Percentiles rank a stretch among this genome's conserved stretches.
Conservation (phyloP, 2,329 filamentous ascomycete genomes). For the Calonectria honghensis region DNA sequence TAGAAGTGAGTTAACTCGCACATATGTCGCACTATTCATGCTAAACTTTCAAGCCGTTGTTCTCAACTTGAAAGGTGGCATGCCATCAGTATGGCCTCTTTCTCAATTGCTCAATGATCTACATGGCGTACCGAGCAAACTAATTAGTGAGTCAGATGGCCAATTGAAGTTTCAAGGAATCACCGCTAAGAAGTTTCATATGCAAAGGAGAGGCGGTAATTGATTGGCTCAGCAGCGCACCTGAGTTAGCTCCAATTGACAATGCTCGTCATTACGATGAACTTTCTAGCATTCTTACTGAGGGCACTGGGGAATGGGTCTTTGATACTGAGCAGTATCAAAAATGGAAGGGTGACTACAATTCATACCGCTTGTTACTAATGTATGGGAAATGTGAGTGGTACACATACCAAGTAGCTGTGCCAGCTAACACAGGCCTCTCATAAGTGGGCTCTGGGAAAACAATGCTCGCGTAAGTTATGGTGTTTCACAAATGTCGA, state of each 20-base stretch:
- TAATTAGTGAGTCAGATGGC: neutral
- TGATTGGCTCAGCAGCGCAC: neutral
- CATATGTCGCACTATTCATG: too few relatives aligned
- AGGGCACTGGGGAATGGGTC: neutral
- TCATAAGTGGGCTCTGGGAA: neutral
- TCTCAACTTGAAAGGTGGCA: neutral
- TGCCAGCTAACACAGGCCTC: neutral
- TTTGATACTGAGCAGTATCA: neutral
- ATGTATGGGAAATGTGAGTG: neutral
- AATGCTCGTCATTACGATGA: neutral
- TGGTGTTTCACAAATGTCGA: neutral
- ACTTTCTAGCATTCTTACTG: neutral
- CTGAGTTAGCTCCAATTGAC: neutral
- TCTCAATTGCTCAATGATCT: neutral
- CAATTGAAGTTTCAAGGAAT: too few relatives aligned
- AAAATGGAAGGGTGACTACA: neutral
- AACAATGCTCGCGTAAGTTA: neutral
- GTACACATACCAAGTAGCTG: rapidly evolving
- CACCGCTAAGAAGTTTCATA: neutral
- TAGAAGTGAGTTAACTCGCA: neutral
- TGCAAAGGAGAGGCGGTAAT: neutral
- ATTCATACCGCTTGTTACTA: neutral
- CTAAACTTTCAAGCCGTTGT: neutral
- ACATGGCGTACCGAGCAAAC: neutral
- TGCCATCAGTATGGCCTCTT: neutral